Evolutionary conservation across 495 filamentous ascomycete species (phyloP).

Genomic region (Xylaria sp.): DNA sequence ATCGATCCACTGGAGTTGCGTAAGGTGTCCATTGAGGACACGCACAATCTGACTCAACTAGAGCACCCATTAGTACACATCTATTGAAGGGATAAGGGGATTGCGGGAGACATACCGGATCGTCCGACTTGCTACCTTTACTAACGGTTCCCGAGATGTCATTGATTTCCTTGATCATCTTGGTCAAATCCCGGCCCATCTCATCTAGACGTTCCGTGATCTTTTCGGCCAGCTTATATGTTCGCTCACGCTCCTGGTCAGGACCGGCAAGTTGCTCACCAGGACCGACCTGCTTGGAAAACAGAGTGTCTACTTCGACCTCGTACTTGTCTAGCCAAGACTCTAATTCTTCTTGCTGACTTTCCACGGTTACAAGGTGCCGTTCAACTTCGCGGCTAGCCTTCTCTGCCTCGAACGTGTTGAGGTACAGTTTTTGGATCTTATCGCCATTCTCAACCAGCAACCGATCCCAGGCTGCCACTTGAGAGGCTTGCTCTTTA

Average conservation of each 20-base stretch:
- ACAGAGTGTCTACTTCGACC: slow-evolving; percentile 83
- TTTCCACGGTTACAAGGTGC: slow-evolving; percentile 85
- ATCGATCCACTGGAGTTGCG: slow-evolving; percentile 90
- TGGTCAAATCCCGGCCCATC: slow-evolving; percentile 87
- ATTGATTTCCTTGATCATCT: slow-evolving; percentile 99
- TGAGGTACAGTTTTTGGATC: slow-evolving; percentile 85
- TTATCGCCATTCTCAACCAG: slow-evolving; percentile 91
- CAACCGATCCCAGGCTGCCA: slow-evolving; percentile 88
- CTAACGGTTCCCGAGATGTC: slow-evolving; percentile 79
- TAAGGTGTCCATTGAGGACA: slow-evolving; percentile 90
- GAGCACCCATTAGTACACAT: slow-evolving; percentile 30
- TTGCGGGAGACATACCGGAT: slow-evolving; percentile 74
- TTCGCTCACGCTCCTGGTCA: slow-evolving; percentile 92
- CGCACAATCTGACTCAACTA: slow-evolving; percentile 92
- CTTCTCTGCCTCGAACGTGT: slow-evolving; percentile 88
- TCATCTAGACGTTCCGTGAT: slow-evolving; percentile 84
- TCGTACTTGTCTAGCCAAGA: slow-evolving; percentile 89
- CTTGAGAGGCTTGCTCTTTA: slow-evolving; percentile 82
- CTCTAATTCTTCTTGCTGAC: slow-evolving; percentile 87
- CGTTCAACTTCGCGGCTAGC: slow-evolving; percentile 90
- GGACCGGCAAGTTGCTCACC: slow-evolving; percentile 80
- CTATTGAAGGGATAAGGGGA: slow-evolving; percentile 17
- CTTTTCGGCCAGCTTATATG: slow-evolving; percentile 91
- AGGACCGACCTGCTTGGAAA: slow-evolving; percentile 67
- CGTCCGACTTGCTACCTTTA: slow-evolving; percentile 87